Base-by-base conservation (phyloP, 768 basidiomycete species). In the Boletus rufocinnamomeus region DNA sequence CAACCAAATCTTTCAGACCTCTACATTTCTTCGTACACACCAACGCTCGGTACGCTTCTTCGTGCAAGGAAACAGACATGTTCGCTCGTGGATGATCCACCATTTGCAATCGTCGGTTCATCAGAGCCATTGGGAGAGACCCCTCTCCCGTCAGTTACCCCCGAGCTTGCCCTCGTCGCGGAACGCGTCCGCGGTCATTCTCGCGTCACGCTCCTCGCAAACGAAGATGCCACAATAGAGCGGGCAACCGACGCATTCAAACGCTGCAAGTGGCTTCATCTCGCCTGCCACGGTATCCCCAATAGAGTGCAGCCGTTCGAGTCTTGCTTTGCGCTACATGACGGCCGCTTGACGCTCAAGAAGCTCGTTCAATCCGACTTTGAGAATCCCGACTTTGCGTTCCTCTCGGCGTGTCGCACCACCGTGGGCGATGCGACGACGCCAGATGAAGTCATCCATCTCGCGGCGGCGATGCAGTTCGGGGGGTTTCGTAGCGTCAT, bases 331-430 rank as follows among this genome's bases (percentile, higher is more conserved):
- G 58, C 59, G 7, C 11, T 61, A 21, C 38, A 45, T 14, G 52
- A 64, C 38, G 52, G 44, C 16, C 64, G 44, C 1, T 17, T 65
- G 30, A 44, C 56, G 28, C 53, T 65, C 25, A 19, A n/a, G 10
- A 7, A 44, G 21, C 61, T 59, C 51, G 40, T 51, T 1, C 53
- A 49, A 1, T 43, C 50, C 19, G 32, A 52, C 16, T 49, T 52
- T 43, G 10, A 25, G 38, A 37, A 41, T 14, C 19, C 49, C 8
- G 54, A 59, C 3, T 59, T 62, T 46, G 63, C 52, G 14, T 65
- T 65, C 50, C 35, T 72, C 19, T 68, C 67, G 35, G 69, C 69
- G 5, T 72, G 71, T 44, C 66, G 69, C 21, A 68, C 71, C 17
- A 58, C 68, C 13, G 48, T 56, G 4, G 63, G 66, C 6, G 60